A percentile compares a stretch with the other conserved stretches of the same genome.
These are phyloP conservation scores for Herpomyces periplanetae DNA, from an alignment of 2,329 filamentous ascomycete species.

Conservation along the genomic window DNA sequence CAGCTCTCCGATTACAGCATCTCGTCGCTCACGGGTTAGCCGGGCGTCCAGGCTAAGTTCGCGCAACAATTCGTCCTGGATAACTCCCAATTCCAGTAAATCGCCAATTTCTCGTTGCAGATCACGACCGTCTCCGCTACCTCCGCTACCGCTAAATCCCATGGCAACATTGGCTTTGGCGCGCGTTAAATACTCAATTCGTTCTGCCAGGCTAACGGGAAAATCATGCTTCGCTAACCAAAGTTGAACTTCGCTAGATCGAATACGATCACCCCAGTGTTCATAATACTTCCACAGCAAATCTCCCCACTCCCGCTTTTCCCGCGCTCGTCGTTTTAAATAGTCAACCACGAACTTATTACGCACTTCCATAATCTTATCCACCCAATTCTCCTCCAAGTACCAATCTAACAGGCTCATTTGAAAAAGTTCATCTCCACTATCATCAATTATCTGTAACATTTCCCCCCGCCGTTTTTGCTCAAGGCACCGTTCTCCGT, in stretches of 20 bases:
- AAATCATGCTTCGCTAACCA: slow-evolving; percentile 54
- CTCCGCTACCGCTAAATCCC: slow-evolving; percentile 27
- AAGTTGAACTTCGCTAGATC: slow-evolving; percentile 54
- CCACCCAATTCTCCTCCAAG: slow-evolving; percentile 39
- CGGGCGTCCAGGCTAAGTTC: slow-evolving; percentile 31
- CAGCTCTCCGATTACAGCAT: slow-evolving; percentile 22
- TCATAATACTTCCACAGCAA: slow-evolving; percentile 74
- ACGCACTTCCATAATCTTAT: slow-evolving; percentile 45
- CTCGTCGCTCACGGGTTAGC: slow-evolving; percentile 19
- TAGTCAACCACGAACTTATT: slow-evolving; percentile 60
- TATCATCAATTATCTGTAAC: slow-evolving; percentile 55
- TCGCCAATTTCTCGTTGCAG: slow-evolving; percentile 51
- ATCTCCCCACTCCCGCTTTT: slow-evolving; percentile 40
- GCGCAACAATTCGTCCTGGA: slow-evolving; percentile 64
- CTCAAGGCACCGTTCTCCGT: slow-evolving; percentile 34
- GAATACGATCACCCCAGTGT: slow-evolving; percentile 40
- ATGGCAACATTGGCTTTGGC: slow-evolving; percentile 78
- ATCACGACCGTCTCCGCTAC: slow-evolving; percentile 41
- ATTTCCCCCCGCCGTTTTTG: slow-evolving; percentile 50
- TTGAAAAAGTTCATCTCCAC: slow-evolving; percentile 71
- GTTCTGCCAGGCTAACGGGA: slow-evolving; percentile 31
- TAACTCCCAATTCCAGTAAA: slow-evolving; percentile 60
- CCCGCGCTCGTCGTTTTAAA: slow-evolving; percentile 29
- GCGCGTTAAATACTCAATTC: slow-evolving; percentile 56
- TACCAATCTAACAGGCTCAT: slow-evolving; percentile 97